Percentiles rank a stretch among this genome's conserved stretches.
Evolutionary conservation across 1,139 yeast genomes (phyloP).

Genomic region (Taphrina flavorubra): DNA sequence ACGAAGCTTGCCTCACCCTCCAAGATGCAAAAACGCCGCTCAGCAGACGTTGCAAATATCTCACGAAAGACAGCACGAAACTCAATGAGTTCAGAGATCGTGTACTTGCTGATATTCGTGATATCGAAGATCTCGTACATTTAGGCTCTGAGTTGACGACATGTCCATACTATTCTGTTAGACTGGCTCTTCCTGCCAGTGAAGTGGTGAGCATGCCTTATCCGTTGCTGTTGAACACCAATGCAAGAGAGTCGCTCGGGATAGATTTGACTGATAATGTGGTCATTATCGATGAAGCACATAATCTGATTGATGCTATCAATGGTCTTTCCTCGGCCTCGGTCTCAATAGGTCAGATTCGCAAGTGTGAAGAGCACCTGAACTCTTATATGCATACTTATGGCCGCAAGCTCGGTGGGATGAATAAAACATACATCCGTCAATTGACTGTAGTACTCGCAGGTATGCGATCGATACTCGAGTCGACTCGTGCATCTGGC

Average conservation of each 20-base stretch:
- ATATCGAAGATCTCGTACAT: slow-evolving; percentile 76
- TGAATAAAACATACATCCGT: slow-evolving; percentile 71
- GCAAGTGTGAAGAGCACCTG: slow-evolving; percentile 57
- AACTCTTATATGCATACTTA: slow-evolving; percentile 66
- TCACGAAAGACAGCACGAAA: slow-evolving; percentile 53
- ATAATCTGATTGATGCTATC: slow-evolving; percentile 79
- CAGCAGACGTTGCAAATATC: slow-evolving; percentile 59
- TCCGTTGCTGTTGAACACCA: slow-evolving; percentile 71
- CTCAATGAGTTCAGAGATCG: slow-evolving; percentile 63
- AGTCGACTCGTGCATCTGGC: slow-evolving; percentile 51
- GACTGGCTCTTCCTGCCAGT: slow-evolving; percentile 62
- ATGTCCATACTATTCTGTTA: slow-evolving; percentile 83
- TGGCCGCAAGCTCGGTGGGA: slow-evolving; percentile 67
- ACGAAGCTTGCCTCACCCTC: slow-evolving; percentile 81
- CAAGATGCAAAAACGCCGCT: slow-evolving; percentile 55
- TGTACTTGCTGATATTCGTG: slow-evolving; percentile 64
- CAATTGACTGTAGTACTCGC: slow-evolving; percentile 68
- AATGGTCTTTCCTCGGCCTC: slow-evolving; percentile 70
- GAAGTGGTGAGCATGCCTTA: slow-evolving; percentile 87
- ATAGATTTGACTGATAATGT: slow-evolving; percentile 68
- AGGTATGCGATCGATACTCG: slow-evolving; percentile 57
- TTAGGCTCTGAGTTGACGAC: slow-evolving; percentile 64
- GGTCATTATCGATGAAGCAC: slow-evolving; percentile 90
- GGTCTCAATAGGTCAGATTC: slow-evolving; percentile 61
- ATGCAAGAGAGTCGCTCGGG: slow-evolving; percentile 66